Evolutionary conservation across 2,329 filamentous ascomycete species (phyloP).

Genomic region (Pseudogymnoascus sp.): DNA sequence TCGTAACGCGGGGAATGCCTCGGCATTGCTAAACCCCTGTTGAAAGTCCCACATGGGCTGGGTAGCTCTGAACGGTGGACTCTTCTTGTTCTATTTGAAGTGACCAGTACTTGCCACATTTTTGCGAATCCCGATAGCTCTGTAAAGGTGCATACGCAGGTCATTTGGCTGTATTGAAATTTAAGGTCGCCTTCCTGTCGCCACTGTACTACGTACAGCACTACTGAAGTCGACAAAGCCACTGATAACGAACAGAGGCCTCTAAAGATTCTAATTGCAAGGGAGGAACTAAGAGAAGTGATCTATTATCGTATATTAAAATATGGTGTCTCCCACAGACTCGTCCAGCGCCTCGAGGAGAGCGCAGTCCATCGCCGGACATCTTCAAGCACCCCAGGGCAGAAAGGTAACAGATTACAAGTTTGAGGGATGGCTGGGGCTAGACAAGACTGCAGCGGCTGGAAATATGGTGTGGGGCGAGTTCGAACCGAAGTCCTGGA

Average conservation of each 20-base stretch:
- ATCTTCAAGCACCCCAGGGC: background rate
- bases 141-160: background rate
- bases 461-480: conserved; percentile 27
- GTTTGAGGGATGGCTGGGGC: conserved; percentile 28
- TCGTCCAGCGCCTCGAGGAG: background rate
- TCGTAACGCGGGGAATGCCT: conserved; percentile 4
- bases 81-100: background rate
- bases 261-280: background rate
- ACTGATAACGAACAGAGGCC: background rate
- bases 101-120: background rate
- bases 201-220: background rate
- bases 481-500: conserved; percentile 38
- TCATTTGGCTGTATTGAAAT: background rate
- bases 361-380: background rate
- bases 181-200: background rate
- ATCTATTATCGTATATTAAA: background rate
- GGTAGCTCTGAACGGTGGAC: background rate
- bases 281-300: too few relatives aligned
- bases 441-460: conserved; percentile 21
- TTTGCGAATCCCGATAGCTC: background rate
- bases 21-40: conserved; percentile 2
- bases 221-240: background rate
- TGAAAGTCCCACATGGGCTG: background rate
- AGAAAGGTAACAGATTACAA: conserved; percentile 17
- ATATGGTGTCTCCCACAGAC: background rate